Conservation (phyloP, 805 yeast species). For the Yamadazyma akitaensis region DNA sequence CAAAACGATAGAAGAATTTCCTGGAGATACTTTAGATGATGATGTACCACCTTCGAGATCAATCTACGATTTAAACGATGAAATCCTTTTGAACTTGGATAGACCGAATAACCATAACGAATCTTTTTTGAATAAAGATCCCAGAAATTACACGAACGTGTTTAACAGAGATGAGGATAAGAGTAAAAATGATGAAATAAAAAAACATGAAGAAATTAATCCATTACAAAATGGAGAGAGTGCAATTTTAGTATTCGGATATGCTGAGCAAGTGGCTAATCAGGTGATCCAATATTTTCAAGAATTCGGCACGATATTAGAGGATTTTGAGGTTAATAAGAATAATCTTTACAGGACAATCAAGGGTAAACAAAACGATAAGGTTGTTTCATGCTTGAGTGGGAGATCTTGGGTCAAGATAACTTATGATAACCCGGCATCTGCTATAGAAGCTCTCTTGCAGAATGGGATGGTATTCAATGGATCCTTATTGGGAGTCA, state of each 20-base stretch:
- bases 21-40: slow-evolving; percentile 22
- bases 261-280: slow-evolving; percentile 71
- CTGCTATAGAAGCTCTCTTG: slow-evolving; percentile 79
- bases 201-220: slow-evolving; percentile 13
- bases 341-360: slow-evolving; percentile 10
- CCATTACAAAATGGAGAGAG: slow-evolving; percentile 42
- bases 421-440: slow-evolving; percentile 70
- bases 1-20: slow-evolving; percentile 29
- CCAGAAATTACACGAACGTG: slow-evolving; percentile 42
- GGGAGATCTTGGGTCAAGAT: slow-evolving; percentile 92
- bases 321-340: slow-evolving; percentile 53
- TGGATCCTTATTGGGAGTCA: slow-evolving; percentile 62
- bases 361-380: slow-evolving; percentile 12
- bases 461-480: slow-evolving; percentile 76
- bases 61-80: slow-evolving; percentile 46
- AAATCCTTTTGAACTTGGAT: slow-evolving; percentile 34
- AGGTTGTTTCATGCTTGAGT: slow-evolving; percentile 62
- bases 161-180: slow-evolving; percentile 33
- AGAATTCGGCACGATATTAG: slow-evolving; percentile 76
- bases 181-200: slow-evolving; percentile 2
- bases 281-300: slow-evolving; percentile 68
- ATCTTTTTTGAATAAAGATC: slow-evolving; percentile 45
- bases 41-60: slow-evolving; percentile 52
- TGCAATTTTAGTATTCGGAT: slow-evolving; percentile 84
- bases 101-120: slow-evolving; percentile 33